Evolutionary conservation across 129 eudicot species (phyloP).

Genomic region (Pittosporum tobira): DNA sequence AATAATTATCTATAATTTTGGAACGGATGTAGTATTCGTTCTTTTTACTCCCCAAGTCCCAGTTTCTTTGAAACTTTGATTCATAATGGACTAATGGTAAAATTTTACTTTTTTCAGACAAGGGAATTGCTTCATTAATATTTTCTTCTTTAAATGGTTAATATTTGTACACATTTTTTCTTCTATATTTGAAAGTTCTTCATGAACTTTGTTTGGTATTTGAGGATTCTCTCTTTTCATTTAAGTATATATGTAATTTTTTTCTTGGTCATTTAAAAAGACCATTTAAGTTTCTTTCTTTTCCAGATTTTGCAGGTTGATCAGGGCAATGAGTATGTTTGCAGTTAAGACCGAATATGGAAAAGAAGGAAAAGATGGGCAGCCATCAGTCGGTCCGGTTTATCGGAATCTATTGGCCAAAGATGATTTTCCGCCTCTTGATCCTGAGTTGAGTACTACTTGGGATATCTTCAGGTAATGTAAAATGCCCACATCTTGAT

Average conservation of each 20-base stretch:
- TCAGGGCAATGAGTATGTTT: slow-evolving; percentile 35
- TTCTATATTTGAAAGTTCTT: background rate
- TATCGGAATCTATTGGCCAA: slow-evolving; percentile 58
- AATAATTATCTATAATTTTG: too few relatives aligned
- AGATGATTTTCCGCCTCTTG: slow-evolving; percentile 67
- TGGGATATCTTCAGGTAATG: slow-evolving; percentile 82
- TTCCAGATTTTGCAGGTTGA: background rate
- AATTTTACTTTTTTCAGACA: too few relatives aligned
- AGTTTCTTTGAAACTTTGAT: too few relatives aligned
- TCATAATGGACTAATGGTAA: too few relatives aligned
- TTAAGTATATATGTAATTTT: too few relatives aligned
- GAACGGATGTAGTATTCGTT: too few relatives aligned
- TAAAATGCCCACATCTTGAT: background rate
- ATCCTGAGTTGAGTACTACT: slow-evolving; percentile 40
- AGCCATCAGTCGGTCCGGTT: slow-evolving; percentile 76
- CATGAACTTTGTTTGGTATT: background rate
- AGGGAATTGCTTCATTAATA: too few relatives aligned
- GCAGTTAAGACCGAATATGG: slow-evolving; percentile 73
- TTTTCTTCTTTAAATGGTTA: too few relatives aligned
- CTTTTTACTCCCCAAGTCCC: too few relatives aligned
- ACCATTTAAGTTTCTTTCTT: background rate
- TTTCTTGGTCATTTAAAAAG: too few relatives aligned
- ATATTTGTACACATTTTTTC: background rate
- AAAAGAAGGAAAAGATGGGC: slow-evolving; percentile 55
- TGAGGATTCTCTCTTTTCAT: too few relatives aligned